Conservation (phyloP, 2,329 filamentous ascomycete species). For the Aspergillus proliferans region DNA sequence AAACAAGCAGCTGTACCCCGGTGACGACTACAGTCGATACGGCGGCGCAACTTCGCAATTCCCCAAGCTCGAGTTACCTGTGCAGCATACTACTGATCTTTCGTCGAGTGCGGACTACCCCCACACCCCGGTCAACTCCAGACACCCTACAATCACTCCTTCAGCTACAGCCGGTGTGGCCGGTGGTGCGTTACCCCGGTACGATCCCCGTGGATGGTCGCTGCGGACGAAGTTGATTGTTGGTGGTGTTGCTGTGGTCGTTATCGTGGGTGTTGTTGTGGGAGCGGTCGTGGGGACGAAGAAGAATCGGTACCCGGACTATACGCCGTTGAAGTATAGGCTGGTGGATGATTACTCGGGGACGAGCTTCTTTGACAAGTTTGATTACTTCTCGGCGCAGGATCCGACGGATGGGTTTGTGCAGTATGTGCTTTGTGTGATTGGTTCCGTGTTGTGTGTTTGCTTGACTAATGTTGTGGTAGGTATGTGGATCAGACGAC, state of each 20-base stretch:
- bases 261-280: conserved; percentile 46
- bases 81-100: not conserved
- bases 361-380: conserved; percentile 39
- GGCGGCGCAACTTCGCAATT: conserved; percentile 13
- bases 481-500: conserved; percentile 38
- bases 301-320: conserved; percentile 39
- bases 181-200: conserved; percentile 24
- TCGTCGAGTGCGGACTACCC: not conserved
- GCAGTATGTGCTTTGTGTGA: conserved; percentile 32
- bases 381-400: conserved; percentile 40
- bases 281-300: conserved; percentile 35
- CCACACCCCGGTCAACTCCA: not conserved
- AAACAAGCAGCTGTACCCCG: conserved; percentile 6
- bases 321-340: conserved; percentile 34
- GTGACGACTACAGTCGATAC: conserved; percentile 16
- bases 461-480: not conserved
- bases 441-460: conserved; percentile 9
- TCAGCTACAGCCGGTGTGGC: conserved; percentile 1
- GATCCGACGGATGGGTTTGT: conserved; percentile 44
- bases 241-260: conserved; percentile 29
- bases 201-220: conserved; percentile 50
- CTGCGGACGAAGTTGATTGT: conserved; percentile 48
- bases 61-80: conserved; percentile 9
- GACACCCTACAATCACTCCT: not conserved
- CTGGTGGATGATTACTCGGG: conserved; percentile 40